Base-by-base conservation (phyloP, 1,284 basidiomycete species). In the Mycosarcoma mackinlayi region DNA sequence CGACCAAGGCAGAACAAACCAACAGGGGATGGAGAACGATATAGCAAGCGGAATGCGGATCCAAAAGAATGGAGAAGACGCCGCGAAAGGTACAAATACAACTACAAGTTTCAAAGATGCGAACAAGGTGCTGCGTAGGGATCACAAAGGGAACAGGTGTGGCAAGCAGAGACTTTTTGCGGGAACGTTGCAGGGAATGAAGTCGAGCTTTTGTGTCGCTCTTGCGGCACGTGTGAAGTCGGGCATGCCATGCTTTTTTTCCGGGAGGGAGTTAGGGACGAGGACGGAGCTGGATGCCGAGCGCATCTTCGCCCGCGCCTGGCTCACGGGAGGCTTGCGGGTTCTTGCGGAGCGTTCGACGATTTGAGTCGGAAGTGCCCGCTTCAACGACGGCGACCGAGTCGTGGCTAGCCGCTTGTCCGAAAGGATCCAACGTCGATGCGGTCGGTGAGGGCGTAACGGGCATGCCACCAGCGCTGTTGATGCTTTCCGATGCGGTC, bases 401-500 rank as follows among this genome's bases (percentile, higher is more conserved):
- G 6, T 62, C 53, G 1, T 25, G 38, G 24, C 38, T 33, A 16
- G 39, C 35, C 16, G 61, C 11, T 9, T 40, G 45, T 13, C 46
- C 37, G 19, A 63, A 59, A 1, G 41, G 52, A 13, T 69, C 66
- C 4, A 40, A 48, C 6, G 33, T 30, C 21, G 60, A 56, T 5
- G 31, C 39, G n/a, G 44, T 51, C 25, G 56, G 49, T 8, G 60
- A 64, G 3, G 67, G 67, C 14, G 62, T 70, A 5, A 41, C 48
- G 14, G 67, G 67, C 67, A 61, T 47, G 24, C 58, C 67, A 3
- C 37, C 42, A 2, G 41, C 37, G 46, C 61, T 61, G 27, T 47
- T 56, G 46, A 51, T 61, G 49, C 67, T 65, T 27, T 70, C 62
- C 0, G 61, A 64, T 3, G 61, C 62, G 4, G 58, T 65, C 18